Conservation (phyloP, 441 rosid species). For the Flueggea neowawraea region DNA sequence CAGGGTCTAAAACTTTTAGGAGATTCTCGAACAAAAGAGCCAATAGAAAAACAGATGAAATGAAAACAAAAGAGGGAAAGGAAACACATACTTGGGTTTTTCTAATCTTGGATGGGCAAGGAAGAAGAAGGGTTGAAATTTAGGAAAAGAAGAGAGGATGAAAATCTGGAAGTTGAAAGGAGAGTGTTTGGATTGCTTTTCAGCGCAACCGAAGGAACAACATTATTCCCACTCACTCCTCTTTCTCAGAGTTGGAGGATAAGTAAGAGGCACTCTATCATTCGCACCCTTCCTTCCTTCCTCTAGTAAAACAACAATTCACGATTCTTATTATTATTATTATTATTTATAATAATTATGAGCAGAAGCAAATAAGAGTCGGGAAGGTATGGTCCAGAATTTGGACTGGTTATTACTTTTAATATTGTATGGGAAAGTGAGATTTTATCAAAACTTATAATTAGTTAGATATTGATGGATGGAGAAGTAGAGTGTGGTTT, state of each 20-base stretch:
- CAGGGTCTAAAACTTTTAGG: too few relatives aligned
- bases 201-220: slow-evolving; percentile 23
- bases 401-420: too few relatives aligned
- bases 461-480: too few relatives aligned
- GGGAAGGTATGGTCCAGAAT: too few relatives aligned
- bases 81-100: too few relatives aligned
- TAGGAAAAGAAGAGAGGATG: not conserved
- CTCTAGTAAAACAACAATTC: not conserved
- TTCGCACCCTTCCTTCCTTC: slow-evolving; percentile 7
- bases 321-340: not conserved
- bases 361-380: too few relatives aligned
- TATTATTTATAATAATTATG: not conserved
- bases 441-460: too few relatives aligned
- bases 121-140: not conserved
- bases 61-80: too few relatives aligned
- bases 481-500: too few relatives aligned
- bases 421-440: too few relatives aligned
- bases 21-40: too few relatives aligned
- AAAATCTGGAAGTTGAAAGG: slow-evolving; percentile 16
- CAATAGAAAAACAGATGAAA: too few relatives aligned
- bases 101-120: not conserved
- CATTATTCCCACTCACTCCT: slow-evolving; percentile 13
- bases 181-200: slow-evolving; percentile 34
- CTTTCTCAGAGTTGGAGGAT: slow-evolving; percentile 7
- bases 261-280: slow-evolving; percentile 30